phyloP scores from a whole-genome alignment of 805 yeast genomes.

The Candida gorgasii region DNA sequence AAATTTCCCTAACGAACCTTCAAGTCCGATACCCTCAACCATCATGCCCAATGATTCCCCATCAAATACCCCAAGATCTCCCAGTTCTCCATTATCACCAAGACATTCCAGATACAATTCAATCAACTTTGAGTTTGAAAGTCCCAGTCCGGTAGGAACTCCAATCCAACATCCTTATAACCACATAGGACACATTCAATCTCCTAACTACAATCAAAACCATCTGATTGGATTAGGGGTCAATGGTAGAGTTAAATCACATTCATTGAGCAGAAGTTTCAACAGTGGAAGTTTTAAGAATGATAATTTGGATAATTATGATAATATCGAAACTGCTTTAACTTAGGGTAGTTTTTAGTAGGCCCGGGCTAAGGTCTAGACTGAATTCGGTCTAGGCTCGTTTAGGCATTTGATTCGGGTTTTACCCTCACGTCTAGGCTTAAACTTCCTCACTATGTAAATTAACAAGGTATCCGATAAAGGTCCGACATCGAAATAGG shows the following conservation, averaged over 20 bases:
- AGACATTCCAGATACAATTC: slow-evolving; percentile 6
- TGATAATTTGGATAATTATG: slow-evolving; percentile 13
- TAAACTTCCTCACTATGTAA: no score
- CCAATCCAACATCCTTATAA: slow-evolving; percentile 5
- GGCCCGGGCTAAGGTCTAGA: no score
- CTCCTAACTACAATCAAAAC: slow-evolving; percentile 1
- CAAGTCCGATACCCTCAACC: slow-evolving; percentile 6
- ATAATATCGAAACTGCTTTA: slow-evolving; percentile 13
- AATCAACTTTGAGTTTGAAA: slow-evolving; percentile 3
- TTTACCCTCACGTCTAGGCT: no score
- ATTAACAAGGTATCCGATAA: no score
- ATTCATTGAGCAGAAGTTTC: slow-evolving; percentile 1
- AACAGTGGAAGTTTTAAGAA: slow-evolving; percentile 1
- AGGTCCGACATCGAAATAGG: slow-evolving; percentile 9
- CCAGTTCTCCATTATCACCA: slow-evolving; percentile 4
- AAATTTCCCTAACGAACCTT: slow-evolving; percentile 14
- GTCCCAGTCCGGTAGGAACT: slow-evolving; percentile 3
- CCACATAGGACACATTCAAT: slow-evolving; percentile 3
- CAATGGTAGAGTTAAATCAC: slow-evolving; percentile 1
- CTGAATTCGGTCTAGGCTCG: no score
- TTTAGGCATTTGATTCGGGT: no score
- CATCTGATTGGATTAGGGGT: slow-evolving; percentile 2
- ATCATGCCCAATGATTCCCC: slow-evolving; percentile 3
- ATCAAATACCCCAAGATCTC: slow-evolving; percentile 1
- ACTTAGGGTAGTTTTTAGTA: no score